Evolutionary conservation across 2,329 filamentous ascomycete species (phyloP).

Genomic region (Fusarium beomiforme): DNA sequence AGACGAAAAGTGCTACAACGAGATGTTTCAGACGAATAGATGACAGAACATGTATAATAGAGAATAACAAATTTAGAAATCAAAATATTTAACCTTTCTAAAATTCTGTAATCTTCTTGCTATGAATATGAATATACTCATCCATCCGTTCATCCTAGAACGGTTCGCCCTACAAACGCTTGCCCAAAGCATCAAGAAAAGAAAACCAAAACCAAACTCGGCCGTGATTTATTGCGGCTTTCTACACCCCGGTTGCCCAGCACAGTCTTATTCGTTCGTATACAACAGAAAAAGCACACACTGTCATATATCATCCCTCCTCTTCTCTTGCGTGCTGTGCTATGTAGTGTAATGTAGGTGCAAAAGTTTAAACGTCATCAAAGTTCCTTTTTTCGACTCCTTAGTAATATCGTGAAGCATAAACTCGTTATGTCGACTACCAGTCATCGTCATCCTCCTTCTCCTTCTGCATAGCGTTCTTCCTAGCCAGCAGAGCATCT

Average conservation of each 20-base stretch:
- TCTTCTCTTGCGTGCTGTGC: slow-evolving; percentile 28
- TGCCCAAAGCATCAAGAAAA: slow-evolving; percentile 38
- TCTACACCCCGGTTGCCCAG: slow-evolving; percentile 40
- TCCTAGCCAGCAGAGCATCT: slow-evolving; percentile 79
- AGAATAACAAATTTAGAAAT: slow-evolving; percentile 18
- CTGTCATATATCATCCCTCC: slow-evolving; percentile 14
- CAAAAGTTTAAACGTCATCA: slow-evolving; percentile 24
- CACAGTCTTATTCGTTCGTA: slow-evolving; percentile 42
- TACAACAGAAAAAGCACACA: slow-evolving; percentile 32
- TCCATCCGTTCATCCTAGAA: slow-evolving; percentile 8
- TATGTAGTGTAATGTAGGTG: slow-evolving; percentile 7
- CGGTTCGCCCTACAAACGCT: slow-evolving; percentile 12
- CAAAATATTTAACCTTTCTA: slow-evolving; percentile 30
- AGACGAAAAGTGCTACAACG: slow-evolving; percentile 57
- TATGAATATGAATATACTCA: slow-evolving; percentile 23
- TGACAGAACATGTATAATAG: slow-evolving; percentile 29
- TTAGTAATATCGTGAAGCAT: slow-evolving; percentile 37
- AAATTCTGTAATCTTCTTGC: slow-evolving; percentile 20
- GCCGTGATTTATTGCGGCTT: slow-evolving; percentile 33
- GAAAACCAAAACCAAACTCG: slow-evolving; percentile 42
- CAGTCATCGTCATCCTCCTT: slow-evolving; percentile 77
- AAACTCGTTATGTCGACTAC: slow-evolving; percentile 53
- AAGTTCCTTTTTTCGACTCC: slow-evolving; percentile 26
- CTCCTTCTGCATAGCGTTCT: slow-evolving; percentile 79
- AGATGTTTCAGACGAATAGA: slow-evolving; percentile 46